These are phyloP conservation scores for Amauroascus verrucosus DNA, from an alignment of 2,329 filamentous ascomycete genomes.

Conservation along the genomic window DNA sequence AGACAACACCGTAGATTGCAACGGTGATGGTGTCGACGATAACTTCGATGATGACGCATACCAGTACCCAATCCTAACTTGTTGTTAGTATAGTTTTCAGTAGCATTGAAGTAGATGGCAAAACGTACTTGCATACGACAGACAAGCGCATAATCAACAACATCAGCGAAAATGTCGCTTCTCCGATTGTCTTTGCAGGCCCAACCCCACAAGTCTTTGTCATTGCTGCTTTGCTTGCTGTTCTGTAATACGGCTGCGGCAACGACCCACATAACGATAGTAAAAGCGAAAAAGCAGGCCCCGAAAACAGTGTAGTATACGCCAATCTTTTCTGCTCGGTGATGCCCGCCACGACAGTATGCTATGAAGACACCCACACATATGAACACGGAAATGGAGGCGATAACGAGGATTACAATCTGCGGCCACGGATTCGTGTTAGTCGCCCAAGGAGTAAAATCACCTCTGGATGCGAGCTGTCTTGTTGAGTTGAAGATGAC, in stretches of 20 bases:
- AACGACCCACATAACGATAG: slow-evolving; percentile 82
- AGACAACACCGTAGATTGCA: slow-evolving; percentile 82
- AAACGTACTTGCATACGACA: slow-evolving; percentile 69
- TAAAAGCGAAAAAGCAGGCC: slow-evolving; percentile 86
- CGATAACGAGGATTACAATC: slow-evolving; percentile 65
- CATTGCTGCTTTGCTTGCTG: slow-evolving; percentile 58
- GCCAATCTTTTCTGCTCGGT: slow-evolving; percentile 79
- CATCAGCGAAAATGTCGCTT: slow-evolving; percentile 61
- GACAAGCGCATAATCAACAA: slow-evolving; percentile 79
- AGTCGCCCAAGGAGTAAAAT: slow-evolving; percentile 72
- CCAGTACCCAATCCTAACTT: slow-evolving; percentile 74
- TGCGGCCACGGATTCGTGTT: slow-evolving; percentile 82
- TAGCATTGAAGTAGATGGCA: too few relatives aligned
- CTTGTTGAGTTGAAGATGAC: slow-evolving; percentile 86
- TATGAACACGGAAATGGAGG: slow-evolving; percentile 68
- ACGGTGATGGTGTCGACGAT: slow-evolving; percentile 88
- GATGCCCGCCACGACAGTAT: slow-evolving; percentile 82
- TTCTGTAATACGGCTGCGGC: slow-evolving; percentile 77
- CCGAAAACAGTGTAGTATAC: slow-evolving; percentile 95
- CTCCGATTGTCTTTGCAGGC: slow-evolving; percentile 85
- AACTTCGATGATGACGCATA: slow-evolving; percentile 95
- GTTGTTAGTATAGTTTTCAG: neutral
- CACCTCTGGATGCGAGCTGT: slow-evolving; percentile 61
- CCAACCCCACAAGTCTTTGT: slow-evolving; percentile 96
- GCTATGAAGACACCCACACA: slow-evolving; percentile 71